Conservation (phyloP, 805 yeast genomes). For the Kuraishia capsulata region DNA sequence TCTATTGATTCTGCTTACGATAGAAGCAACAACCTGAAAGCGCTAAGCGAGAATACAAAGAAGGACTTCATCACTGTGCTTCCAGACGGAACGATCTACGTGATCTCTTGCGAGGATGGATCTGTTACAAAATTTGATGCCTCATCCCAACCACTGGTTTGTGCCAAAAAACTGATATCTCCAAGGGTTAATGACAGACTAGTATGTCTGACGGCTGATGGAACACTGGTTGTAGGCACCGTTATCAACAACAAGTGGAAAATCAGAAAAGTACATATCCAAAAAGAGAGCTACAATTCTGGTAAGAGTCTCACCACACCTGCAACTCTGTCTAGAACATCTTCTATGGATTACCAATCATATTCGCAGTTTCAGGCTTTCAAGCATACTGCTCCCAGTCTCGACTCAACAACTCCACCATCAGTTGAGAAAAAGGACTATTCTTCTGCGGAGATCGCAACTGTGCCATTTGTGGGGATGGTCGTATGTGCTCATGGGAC, state of each 20-base stretch:
- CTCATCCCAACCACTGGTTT: constrained; percentile 26
- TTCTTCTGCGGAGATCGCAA: constrained; percentile 14
- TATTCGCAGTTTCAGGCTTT: constrained; percentile 5
- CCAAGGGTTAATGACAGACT: constrained; percentile 72
- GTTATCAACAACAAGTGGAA: constrained; percentile 62
- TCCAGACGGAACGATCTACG: constrained; percentile 38
- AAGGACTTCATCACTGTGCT: constrained; percentile 45
- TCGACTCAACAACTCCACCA: background rate
- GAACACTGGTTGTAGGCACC: constrained; percentile 51
- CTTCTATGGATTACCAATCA: constrained; percentile 12
- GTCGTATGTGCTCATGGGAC: constrained; percentile 47
- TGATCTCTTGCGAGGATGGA: constrained; percentile 43
- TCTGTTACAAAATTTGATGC: constrained; percentile 23
- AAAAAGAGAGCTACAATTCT: constrained; percentile 36
- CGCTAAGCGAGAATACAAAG: constrained; percentile 17
- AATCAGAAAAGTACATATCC: constrained; percentile 38
- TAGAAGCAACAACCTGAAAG: constrained; percentile 16
- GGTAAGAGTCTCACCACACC: constrained; percentile 29
- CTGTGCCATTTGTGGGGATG: constrained; percentile 70
- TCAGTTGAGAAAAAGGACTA: background rate
- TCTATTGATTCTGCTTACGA: constrained; percentile 24
- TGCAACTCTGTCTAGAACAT: constrained; percentile 20
- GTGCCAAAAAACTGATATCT: constrained; percentile 50
- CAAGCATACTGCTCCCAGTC: constrained; percentile 4
- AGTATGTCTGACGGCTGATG: constrained; percentile 41